Percentiles rank a stretch among this genome's conserved stretches.
Conservation (phyloP, 805 yeast species). For the Aciculoconidium aculeatum region DNA sequence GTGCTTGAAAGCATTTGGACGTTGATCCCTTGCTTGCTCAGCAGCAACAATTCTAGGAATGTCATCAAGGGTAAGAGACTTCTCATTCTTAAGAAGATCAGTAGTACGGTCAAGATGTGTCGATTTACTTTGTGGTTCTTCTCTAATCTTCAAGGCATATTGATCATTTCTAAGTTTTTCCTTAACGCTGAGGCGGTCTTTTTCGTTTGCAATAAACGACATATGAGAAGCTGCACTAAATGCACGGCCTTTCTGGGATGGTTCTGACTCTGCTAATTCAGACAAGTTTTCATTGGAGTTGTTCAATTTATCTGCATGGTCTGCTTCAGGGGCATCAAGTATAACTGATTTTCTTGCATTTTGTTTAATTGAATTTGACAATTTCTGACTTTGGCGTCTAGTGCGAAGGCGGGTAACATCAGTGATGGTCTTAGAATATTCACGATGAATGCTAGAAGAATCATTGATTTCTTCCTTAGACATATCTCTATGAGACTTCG, state of each 20-base stretch:
- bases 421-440: constrained; percentile 63
- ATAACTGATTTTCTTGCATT: constrained; percentile 63
- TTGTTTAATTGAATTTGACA: constrained; percentile 49
- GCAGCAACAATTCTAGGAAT: constrained; percentile 96
- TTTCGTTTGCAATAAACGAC: constrained; percentile 20
- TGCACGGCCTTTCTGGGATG: constrained; percentile 12
- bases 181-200: constrained; percentile 20
- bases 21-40: constrained; percentile 88
- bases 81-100: constrained; percentile 69
- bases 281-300: constrained; percentile 8
- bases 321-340: constrained; percentile 56
- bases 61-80: constrained; percentile 87
- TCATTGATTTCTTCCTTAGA: too few relatives aligned
- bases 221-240: constrained; percentile 21
- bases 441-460: too few relatives aligned
- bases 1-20: constrained; percentile 89
- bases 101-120: constrained; percentile 55
- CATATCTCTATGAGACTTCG: too few relatives aligned
- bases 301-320: constrained; percentile 22
- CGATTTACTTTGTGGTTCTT: constrained; percentile 32
- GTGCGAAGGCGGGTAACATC: constrained; percentile 76
- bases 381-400: constrained; percentile 58
- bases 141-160: constrained; percentile 25
- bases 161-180: constrained; percentile 5
- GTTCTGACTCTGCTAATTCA: constrained; percentile 3